These are phyloP conservation scores for Rhodotorula kratochvilovae DNA, from an alignment of 768 basidiomycete genomes.

Conservation along the genomic window DNA sequence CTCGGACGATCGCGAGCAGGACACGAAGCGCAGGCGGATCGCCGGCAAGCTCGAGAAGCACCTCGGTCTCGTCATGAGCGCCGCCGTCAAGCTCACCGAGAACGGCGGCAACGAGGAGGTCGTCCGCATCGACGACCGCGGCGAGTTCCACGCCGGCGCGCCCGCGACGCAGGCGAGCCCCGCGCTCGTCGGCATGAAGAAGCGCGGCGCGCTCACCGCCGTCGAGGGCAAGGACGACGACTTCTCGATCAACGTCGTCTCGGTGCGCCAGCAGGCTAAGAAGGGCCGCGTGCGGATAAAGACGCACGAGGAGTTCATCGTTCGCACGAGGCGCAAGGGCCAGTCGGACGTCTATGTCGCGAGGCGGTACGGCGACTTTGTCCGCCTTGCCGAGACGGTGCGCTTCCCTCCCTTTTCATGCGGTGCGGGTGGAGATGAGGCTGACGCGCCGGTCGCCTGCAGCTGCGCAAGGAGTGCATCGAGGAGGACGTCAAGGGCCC, in stretches of 20 bases:
- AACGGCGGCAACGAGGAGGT: constrained; percentile 65
- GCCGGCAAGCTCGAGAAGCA: constrained; percentile 78
- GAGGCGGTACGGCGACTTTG: constrained; percentile 91
- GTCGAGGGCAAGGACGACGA: constrained; percentile 52
- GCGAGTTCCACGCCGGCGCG: constrained; percentile 71
- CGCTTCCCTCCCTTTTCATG: constrained; percentile 41
- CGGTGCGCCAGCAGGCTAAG: constrained; percentile 71
- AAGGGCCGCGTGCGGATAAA: constrained; percentile 80
- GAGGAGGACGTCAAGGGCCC: constrained; percentile 74
- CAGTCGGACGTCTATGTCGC: constrained; percentile 79
- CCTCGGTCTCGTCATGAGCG: constrained; percentile 70
- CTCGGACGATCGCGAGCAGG: constrained; percentile 54
- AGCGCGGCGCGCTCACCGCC: constrained; percentile 17
- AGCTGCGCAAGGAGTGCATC: constrained; percentile 84
- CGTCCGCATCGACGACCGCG: constrained; percentile 77
- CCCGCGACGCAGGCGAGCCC: constrained; percentile 54
- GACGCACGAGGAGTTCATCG: constrained; percentile 94
- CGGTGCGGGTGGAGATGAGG: background rate
- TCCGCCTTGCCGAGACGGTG: constrained; percentile 77
- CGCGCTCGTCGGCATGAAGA: constrained; percentile 8
- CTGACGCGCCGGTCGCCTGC: constrained; percentile 7
- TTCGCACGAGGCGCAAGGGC: constrained; percentile 72
- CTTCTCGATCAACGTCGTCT: constrained; percentile 88
- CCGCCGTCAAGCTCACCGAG: constrained; percentile 76
- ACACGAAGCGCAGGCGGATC: constrained; percentile 63